Base-by-base conservation (phyloP, 306 rosid species). In the Vicia villosa region DNA sequence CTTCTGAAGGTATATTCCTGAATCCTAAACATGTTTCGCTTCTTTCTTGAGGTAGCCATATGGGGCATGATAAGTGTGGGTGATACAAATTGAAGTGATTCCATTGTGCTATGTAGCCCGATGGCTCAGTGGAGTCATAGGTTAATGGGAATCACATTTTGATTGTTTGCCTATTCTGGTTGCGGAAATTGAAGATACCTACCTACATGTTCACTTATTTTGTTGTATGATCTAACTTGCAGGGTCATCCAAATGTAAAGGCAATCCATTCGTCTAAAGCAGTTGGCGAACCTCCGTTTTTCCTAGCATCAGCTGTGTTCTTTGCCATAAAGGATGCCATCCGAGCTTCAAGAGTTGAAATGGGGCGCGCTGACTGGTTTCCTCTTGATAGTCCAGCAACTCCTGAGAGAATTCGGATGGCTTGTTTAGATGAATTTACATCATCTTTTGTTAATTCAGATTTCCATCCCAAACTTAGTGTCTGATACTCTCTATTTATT, bases 201-300 rank as follows among this genome's bases (percentile, higher is more conserved):
- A 5, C 24, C 24, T 34, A 12, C 57, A 37, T 21, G 30, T 8
- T 59, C 15, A 52, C 69, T 49, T 52, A 46, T 41, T 28, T 61
- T 58, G 73, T 40, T 76, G 32, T 49, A 21, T 73, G 30, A 20
- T 13, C 73, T 63, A 66, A 80, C 65, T 59, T 49, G 58, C 63
- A 90, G 98, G 97, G 98, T 38, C 95, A 94, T 85, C 96, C 97
- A 46, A 94, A 94, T 70, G 92, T 87, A 41, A 88, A 88, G 84
- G 96, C 97, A 70, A 77, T 94, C 71, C 97, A 90, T 81, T 94
- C 97, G 49, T 94, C 96, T 9, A 94, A 94, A 87, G 98, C 95
- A 7, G 98, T 90, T 72, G 97, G 98, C 4, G 97, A 94, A 85
- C 96, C 98, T 40, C 98, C 98, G 19, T 94, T 94, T 87, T 94